Evolutionary conservation across 257 asterid genomes (phyloP), one percentile per base, ranked within the genome.

Genomic region (Haberlea rhodopensis): DNA sequence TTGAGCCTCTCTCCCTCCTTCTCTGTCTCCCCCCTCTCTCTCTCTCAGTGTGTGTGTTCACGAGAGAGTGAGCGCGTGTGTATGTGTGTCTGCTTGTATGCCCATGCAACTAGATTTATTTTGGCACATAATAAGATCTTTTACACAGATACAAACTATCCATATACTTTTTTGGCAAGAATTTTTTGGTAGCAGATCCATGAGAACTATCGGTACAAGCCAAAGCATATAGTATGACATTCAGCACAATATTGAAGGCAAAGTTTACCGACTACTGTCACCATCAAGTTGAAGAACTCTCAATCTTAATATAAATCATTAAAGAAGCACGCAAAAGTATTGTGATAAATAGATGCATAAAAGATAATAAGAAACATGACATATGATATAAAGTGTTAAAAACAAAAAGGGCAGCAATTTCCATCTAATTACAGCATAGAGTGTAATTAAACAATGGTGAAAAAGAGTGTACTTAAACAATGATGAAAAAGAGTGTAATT

Each of bases 101-200:
- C 45, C 7, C n/a, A n/a, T n/a, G n/a, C 16, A 45, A 18, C 2
- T 60, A 13, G 48, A 6, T 26, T 67, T 25, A 37, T 70, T 15
- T 23, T 56, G 57, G 20, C 9, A 32, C 3, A 24, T 57, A n/a
- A 23, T 19, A 40, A 21, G 25, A 62, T 19, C 2, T 62, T 25
- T 54, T 8, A 54, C 27, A 11, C 37, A 13, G 66, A 27, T 8
- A 34, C 40, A 55, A 27, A 23, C 34, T 18, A 31, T 20, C 18
- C 27, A 23, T 13, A 40, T 27, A 15, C 43, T 26, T 54, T 63
- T 45, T 43, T 21, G 13, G 23, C 2, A 22, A 32, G 23, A 60
- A 51, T 22, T 58, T 20, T 51, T 49, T 27, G n/a, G 56, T 16
- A 57, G 65, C 68, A 66, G 24, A 60, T 18, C 40, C 21, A 56